phyloP scores from a whole-genome alignment of 2,329 filamentous ascomycete genomes.

The Ophiosphaerella korrae region DNA sequence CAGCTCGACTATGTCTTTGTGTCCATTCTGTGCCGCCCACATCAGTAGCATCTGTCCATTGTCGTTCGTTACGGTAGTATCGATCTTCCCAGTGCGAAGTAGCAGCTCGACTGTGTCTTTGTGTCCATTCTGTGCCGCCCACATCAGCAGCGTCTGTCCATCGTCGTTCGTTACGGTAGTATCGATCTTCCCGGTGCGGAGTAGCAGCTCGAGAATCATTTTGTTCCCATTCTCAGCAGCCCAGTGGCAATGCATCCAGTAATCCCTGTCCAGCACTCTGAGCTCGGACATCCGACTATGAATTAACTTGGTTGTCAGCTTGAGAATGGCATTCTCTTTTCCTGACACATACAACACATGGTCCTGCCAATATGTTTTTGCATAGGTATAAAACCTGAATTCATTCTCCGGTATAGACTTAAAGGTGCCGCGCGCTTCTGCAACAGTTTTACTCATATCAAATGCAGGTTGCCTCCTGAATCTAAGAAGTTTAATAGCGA shows the following conservation, averaged over 20 bases:
- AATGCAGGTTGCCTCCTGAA: conserved; percentile 7
- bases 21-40: too few relatives aligned
- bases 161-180: conserved; percentile 5
- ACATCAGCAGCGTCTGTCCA: not conserved
- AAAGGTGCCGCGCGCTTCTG: not conserved
- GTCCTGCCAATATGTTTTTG: conserved; percentile 15
- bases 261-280: not conserved
- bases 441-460: conserved; percentile 11
- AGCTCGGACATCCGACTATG: not conserved
- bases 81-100: not conserved
- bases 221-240: conserved; percentile 2
- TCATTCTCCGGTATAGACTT: too few relatives aligned
- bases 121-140: conserved; percentile 1
- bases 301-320: not conserved
- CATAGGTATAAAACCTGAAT: conserved; percentile 17
- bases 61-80: not conserved
- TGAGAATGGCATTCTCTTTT: conserved; percentile 3
- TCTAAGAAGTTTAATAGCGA: conserved; percentile 13
- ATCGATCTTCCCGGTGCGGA: conserved; percentile 5
- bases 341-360: conserved; percentile 13
- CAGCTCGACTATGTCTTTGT: not conserved
- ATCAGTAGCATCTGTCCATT: too few relatives aligned
- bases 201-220: conserved; percentile 4
- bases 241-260: not conserved
- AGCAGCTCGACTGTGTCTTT: not conserved